Conservation (phyloP, 129 eudicot genomes). For the Solidago caesia region DNA sequence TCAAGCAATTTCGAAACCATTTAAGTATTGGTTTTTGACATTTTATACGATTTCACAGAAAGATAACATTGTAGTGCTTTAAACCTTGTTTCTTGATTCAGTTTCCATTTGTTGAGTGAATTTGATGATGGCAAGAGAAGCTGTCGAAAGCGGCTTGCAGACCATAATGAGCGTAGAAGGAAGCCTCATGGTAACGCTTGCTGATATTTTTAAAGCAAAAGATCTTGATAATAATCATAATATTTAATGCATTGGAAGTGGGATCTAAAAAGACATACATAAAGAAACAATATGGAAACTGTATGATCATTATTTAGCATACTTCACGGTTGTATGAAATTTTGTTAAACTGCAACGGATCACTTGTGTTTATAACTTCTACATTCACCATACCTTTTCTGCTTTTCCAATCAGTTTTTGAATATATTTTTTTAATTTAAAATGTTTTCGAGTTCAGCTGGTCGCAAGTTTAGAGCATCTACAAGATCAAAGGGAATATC, state of each 20-base stretch:
- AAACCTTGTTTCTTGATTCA: constrained; percentile 20
- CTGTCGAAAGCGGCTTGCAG: constrained; percentile 74
- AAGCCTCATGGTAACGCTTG: constrained; percentile 41
- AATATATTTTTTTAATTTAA: too few relatives aligned
- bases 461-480: constrained; percentile 32
- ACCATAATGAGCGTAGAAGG: constrained; percentile 70
- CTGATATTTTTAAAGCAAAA: background rate
- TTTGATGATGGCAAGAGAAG: constrained; percentile 84
- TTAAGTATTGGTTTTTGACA: background rate
- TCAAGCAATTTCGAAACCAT: background rate
- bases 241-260: background rate
- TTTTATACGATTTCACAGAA: too few relatives aligned
- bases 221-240: background rate
- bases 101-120: constrained; percentile 62
- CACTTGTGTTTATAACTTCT: background rate
- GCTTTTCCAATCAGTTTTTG: too few relatives aligned
- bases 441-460: constrained; percentile 22
- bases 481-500: constrained; percentile 24
- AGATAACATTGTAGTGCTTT: background rate
- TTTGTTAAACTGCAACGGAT: background rate
- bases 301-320: background rate
- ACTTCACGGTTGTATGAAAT: background rate
- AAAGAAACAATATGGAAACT: background rate
- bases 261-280: background rate
- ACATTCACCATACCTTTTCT: too few relatives aligned